These are phyloP conservation scores for Zygosaccharomyces gambellarensis DNA, from an alignment of 805 yeast species.

Conservation along the genomic window DNA sequence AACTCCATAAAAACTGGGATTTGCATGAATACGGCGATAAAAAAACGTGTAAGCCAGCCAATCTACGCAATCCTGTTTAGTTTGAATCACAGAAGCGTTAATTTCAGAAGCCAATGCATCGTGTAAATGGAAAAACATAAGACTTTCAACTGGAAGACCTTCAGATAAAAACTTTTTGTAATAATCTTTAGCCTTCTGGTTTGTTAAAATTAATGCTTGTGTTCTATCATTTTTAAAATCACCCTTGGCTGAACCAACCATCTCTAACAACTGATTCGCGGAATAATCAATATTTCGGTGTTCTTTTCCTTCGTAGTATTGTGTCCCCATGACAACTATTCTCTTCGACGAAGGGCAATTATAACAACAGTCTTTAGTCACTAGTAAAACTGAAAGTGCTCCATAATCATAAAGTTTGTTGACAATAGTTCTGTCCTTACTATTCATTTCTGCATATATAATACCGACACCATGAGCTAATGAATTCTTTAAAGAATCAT, in stretches of 20 bases:
- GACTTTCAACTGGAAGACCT: constrained; percentile 82
- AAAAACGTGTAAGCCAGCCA: constrained; percentile 84
- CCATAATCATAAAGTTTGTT: constrained; percentile 48
- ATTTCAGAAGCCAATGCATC: constrained; percentile 74
- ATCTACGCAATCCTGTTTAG: constrained; percentile 82
- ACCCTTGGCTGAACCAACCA: constrained; percentile 47
- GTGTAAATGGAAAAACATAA: constrained; percentile 49
- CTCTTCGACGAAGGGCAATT: constrained; percentile 48
- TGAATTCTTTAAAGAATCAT: constrained; percentile 41
- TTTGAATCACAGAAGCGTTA: constrained; percentile 54
- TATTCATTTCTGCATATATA: constrained; percentile 52
- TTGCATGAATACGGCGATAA: constrained; percentile 71
- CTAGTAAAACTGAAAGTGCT: constrained; percentile 52
- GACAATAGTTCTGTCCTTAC: constrained; percentile 50
- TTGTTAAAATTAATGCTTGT: constrained; percentile 53
- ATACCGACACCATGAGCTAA: constrained; percentile 61
- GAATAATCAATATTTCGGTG: constrained; percentile 67
- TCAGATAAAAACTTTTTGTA: constrained; percentile 67
- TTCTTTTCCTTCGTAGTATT: constrained; percentile 65
- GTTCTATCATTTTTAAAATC: constrained; percentile 34
- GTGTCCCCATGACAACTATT: constrained; percentile 68
- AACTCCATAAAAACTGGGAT: constrained; percentile 88
- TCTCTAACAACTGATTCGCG: constrained; percentile 57
- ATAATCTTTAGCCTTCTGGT: constrained; percentile 50
- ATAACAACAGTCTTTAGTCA: constrained; percentile 52